phyloP scores from a whole-genome alignment of 2,329 filamentous ascomycete genomes.

The Podosphaera leucotricha region DNA sequence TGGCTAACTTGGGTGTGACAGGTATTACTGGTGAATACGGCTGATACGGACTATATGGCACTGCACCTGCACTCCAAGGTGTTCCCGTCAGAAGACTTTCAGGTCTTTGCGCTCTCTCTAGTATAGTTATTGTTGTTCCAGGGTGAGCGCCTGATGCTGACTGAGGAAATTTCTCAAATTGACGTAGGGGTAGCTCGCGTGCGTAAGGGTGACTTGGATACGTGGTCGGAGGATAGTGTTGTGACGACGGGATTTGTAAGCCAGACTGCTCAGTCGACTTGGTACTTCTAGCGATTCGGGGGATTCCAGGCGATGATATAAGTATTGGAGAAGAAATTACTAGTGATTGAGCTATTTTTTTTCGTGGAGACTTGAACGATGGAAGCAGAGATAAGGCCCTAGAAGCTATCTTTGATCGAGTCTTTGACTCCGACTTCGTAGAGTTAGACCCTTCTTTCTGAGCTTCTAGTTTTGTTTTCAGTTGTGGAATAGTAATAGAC shows the following conservation, averaged over 20 bases:
- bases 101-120: constrained; percentile 29
- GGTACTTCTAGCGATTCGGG: neutral
- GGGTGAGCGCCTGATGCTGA: constrained; percentile 24
- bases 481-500: neutral
- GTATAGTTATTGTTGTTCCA: constrained; percentile 36
- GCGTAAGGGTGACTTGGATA: constrained; percentile 5
- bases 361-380: constrained; percentile 33
- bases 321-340: constrained; percentile 42
- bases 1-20: constrained; percentile 53
- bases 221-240: neutral
- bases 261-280: neutral
- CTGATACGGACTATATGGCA: constrained; percentile 59
- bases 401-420: constrained; percentile 22
- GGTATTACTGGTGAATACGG: constrained; percentile 54
- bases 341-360: constrained; percentile 21
- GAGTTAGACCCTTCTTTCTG: constrained; percentile 20
- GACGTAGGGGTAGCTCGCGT: constrained; percentile 32
- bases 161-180: constrained; percentile 31
- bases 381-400: constrained; percentile 35
- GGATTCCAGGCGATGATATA: constrained; percentile 32
- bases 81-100: constrained; percentile 30
- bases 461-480: neutral
- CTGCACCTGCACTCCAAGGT: constrained; percentile 34
- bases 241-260: neutral
- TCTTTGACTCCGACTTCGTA: constrained; percentile 16